These are phyloP conservation scores for Lathyrus sativus DNA, from an alignment of 306 rosid genomes.

Conservation along the genomic window DNA sequence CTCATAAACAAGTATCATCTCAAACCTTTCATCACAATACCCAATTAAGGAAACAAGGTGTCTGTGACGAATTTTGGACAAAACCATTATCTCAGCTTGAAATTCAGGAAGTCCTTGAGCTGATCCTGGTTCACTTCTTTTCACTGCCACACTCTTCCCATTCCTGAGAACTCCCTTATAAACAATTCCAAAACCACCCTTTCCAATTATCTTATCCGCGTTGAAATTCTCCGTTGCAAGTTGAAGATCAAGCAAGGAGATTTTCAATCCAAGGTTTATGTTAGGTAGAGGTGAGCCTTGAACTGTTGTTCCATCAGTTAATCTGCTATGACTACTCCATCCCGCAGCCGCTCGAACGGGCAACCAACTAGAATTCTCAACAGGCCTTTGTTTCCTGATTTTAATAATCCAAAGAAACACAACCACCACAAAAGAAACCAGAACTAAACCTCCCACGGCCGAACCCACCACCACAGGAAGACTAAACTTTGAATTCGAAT, in stretches of 20 bases:
- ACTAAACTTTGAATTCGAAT: neutral
- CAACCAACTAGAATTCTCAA: conserved; percentile 25
- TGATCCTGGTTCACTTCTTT: conserved; percentile 53
- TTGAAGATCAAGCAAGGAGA: conserved; percentile 44
- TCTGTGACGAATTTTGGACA: conserved; percentile 58
- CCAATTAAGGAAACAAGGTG: conserved; percentile 60
- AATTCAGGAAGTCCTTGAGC: conserved; percentile 42
- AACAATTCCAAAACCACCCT: conserved; percentile 62
- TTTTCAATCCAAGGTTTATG: conserved; percentile 46
- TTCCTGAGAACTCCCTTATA: conserved; percentile 49
- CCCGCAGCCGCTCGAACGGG: conserved; percentile 28
- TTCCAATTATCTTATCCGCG: conserved; percentile 42
- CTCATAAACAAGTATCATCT: conserved; percentile 61
- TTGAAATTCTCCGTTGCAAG: conserved; percentile 48
- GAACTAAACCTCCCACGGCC: conserved; percentile 25
- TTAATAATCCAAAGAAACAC: conserved; percentile 29
- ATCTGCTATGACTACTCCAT: conserved; percentile 42
- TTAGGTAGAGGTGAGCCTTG: conserved; percentile 38
- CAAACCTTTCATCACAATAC: conserved; percentile 53
- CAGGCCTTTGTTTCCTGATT: conserved; percentile 30
- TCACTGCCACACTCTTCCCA: conserved; percentile 54
- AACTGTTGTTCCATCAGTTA: conserved; percentile 31
- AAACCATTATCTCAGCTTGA: conserved; percentile 56
- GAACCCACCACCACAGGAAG: conserved; percentile 33
- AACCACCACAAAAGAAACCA: conserved; percentile 15